Base-by-base conservation (phyloP, 371 early-diverging fungal species). In the Mortierella sp. region DNA sequence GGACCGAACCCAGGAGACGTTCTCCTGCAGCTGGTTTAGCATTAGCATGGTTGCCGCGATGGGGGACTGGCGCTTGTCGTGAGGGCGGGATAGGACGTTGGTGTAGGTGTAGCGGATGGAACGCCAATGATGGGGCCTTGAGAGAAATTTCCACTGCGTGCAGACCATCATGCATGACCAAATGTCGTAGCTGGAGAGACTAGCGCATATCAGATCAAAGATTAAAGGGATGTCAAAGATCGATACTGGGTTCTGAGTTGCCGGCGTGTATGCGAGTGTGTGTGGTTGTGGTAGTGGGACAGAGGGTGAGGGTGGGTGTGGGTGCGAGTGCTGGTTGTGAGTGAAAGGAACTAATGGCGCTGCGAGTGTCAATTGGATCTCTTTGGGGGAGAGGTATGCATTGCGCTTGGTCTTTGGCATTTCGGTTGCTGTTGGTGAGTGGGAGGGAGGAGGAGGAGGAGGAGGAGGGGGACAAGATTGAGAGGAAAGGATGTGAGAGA, bases 41-140 rank as follows among this genome's bases (percentile, higher is more conserved):
- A 56, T 18, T 18, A 63, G 24, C 3, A 56, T 8, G 10, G 56
- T 16, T n/a, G 27, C 5, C 18, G n/a, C 3, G 10, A 56, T 56
- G 11, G 10, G 27, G 1, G 56, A n/a, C 7, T 3, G 51, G 4
- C 16, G 21, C 21, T 16, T 51, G 6, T 1, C 21, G 6, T 16
- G 0, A 18, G 51, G 18, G 0, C 11, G 56, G n/a, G 18, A 63
- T 35, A 3, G 7, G 60, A 14, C 32, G 27, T n/a, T 4, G 38
- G 32, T 1, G 27, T n/a, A 16, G 21, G 32, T 2, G 18, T 5
- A 35, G 18, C 16, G 1, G 38, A 63, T 35, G 4, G 63, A 35
- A 18, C 68, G 68, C 68, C 68, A 68, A 24, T 68, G 68, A 24
- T 68, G 68, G 10, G 43, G 68, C 21, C 35, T 41, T 38, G 68